Conservation (phyloP, 2,329 filamentous ascomycete genomes). For the Microthyrium microscopicum region DNA sequence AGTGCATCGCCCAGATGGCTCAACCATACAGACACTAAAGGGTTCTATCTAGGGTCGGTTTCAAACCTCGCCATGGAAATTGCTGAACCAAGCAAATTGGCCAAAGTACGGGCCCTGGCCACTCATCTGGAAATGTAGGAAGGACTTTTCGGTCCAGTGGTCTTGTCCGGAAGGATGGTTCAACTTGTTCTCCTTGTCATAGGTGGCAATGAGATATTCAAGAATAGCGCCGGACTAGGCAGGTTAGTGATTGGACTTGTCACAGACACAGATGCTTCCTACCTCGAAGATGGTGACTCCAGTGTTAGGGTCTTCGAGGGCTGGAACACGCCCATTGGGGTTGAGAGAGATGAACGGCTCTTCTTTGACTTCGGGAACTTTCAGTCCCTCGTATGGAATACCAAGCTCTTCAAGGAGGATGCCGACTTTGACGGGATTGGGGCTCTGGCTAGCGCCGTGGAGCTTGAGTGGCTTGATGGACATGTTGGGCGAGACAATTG, state of each 20-base stretch:
- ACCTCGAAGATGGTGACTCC: slow-evolving; percentile 23
- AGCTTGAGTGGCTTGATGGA: slow-evolving; percentile 10
- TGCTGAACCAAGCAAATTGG: slow-evolving; percentile 22
- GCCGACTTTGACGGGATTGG: slow-evolving; percentile 28
- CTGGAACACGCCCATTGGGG: slow-evolving; percentile 27
- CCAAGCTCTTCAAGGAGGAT: slow-evolving; percentile 29
- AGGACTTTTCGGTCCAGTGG: slow-evolving; percentile 22
- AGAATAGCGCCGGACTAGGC: slow-evolving; percentile 13
- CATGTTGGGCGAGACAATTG: background rate
- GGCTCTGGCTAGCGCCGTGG: slow-evolving; percentile 13
- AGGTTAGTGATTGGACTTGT: background rate
- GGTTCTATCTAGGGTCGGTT: no score
- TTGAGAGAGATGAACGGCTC: slow-evolving; percentile 23
- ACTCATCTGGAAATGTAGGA: slow-evolving; percentile 26
- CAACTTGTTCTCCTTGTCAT: slow-evolving; percentile 27
- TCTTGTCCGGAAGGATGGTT: slow-evolving; percentile 22
- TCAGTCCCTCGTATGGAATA: slow-evolving; percentile 22
- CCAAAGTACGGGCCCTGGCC: slow-evolving; percentile 31
- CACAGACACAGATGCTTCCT: background rate
- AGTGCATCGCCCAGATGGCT: no score
- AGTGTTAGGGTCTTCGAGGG: slow-evolving; percentile 30
- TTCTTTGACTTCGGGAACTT: slow-evolving; percentile 12
- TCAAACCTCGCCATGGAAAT: slow-evolving; percentile 12
- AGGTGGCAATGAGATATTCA: slow-evolving; percentile 21
- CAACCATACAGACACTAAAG: no score